Conservation (phyloP, 2,329 filamentous ascomycete species). For the Aureobasidium sp. region DNA sequence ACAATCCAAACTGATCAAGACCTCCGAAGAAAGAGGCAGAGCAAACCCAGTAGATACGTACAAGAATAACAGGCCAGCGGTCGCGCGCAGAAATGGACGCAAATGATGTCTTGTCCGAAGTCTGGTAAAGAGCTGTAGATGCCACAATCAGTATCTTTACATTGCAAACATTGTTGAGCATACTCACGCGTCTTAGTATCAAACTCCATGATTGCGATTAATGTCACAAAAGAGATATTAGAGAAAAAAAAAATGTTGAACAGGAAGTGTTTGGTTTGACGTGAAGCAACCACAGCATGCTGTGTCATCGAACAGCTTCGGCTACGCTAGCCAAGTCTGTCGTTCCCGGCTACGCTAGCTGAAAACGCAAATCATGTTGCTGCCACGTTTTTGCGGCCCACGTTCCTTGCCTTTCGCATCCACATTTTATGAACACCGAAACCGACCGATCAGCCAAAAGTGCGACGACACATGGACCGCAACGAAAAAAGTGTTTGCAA, state of each 20-base stretch:
- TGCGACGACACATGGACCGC: background rate
- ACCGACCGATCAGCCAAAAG: background rate
- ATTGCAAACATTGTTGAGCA: background rate
- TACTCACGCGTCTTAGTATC: slow-evolving; percentile 64
- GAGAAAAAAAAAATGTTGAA: background rate
- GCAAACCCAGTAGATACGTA: slow-evolving; percentile 33
- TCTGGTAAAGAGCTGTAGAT: slow-evolving; percentile 61
- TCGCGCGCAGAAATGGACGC: slow-evolving; percentile 76
- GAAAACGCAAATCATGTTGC: background rate
- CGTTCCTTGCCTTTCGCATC: background rate
- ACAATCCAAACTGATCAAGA: background rate
- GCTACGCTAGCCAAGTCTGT: background rate
- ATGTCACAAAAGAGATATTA: background rate
- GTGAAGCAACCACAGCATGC: background rate
- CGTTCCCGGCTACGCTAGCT: background rate
- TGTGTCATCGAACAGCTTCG: background rate
- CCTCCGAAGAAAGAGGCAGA: background rate
- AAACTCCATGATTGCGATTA: slow-evolving; percentile 52
- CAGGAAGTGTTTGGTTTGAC: background rate
- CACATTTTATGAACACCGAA: background rate
- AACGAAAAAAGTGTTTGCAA: background rate
- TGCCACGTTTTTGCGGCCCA: background rate
- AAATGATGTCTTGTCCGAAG: slow-evolving; percentile 77
- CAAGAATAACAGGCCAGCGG: slow-evolving; percentile 89
- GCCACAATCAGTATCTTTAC: slow-evolving; percentile 12